Evolutionary conservation across 495 filamentous ascomycete species (phyloP).

Genomic region (Aspergillus hancockii): DNA sequence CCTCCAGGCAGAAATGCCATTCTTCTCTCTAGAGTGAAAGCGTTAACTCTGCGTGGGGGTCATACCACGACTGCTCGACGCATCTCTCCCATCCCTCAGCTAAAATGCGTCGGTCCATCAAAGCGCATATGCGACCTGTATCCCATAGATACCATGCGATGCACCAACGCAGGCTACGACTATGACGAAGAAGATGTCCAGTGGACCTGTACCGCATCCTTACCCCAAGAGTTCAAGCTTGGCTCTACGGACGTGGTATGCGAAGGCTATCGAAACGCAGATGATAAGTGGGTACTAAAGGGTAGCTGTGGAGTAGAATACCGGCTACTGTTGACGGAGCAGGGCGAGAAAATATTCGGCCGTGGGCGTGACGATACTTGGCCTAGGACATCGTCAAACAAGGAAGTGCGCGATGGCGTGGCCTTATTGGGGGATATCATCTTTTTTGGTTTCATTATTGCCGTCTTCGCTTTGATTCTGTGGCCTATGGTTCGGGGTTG

Average conservation of each 20-base stretch:
- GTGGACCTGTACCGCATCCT: slow-evolving; percentile 82
- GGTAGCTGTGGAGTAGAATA: slow-evolving; percentile 96
- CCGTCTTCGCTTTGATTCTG: slow-evolving; percentile 36
- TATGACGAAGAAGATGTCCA: slow-evolving; percentile 73
- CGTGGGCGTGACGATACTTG: slow-evolving; percentile 13
- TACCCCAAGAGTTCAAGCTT: slow-evolving; percentile 84
- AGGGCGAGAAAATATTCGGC: slow-evolving; percentile 74
- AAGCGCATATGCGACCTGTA: slow-evolving; percentile 60
- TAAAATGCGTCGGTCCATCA: slow-evolving; percentile 75
- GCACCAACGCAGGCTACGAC: slow-evolving; percentile 74
- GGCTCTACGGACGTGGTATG: slow-evolving; percentile 90
- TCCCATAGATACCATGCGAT: slow-evolving; percentile 79
- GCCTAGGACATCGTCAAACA: slow-evolving; percentile 15
- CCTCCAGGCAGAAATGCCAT: slow-evolving; percentile 59
- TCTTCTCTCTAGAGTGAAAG: slow-evolving; percentile 73
- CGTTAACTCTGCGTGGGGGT: slow-evolving; percentile 71
- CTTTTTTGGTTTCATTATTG: slow-evolving; percentile 53
- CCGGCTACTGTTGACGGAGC: slow-evolving; percentile 73
- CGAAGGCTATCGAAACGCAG: slow-evolving; percentile 76
- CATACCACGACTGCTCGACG: slow-evolving; percentile 72
- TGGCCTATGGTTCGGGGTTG: slow-evolving; percentile 22
- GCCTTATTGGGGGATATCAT: slow-evolving; percentile 30
- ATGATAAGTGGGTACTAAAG: slow-evolving; percentile 82
- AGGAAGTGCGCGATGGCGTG: slow-evolving; percentile 16
- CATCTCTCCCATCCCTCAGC: slow-evolving; percentile 73